Evolutionary conservation across 1,139 yeast species (phyloP), one percentile per base, ranked within the genome.

Genomic region (Suhomyces ambrosiae): DNA sequence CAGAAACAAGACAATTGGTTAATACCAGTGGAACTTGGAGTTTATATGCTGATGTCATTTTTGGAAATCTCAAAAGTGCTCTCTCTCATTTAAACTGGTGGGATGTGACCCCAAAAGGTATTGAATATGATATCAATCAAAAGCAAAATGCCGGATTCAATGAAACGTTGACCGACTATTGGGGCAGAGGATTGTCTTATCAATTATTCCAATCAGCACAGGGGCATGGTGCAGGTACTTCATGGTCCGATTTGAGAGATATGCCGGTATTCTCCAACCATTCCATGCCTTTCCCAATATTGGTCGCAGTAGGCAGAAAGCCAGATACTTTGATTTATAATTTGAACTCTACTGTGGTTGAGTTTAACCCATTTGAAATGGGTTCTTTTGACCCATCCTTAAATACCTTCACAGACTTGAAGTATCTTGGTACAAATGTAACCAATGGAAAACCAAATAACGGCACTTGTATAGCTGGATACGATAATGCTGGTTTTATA

Each of bases 401-500:
- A 36, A 65, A 67, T 43, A 48, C 69, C 1, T 68, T 68, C 43
- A 57, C 65, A 17, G 68, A 69, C 40, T 50, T 63, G 19, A 58
- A 58, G 44, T 69, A 68, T 37, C 46, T 69, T 42, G 72, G 72
- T 4, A 56, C 69, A 7, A 50, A 58, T 1, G 62, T 63, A 10
- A 47, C 47, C 27, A 60, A 64, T 40, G 74, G 74, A 4, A 40
- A 42, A 17, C 62, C 69, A 7, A 33, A 36, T 8, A 50, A 52
- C 30, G 36, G 35, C 9, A 50, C 49, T 12, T 86, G 95, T 63
- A 62, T 78, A 40, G 73, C 69, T 10, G 95, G 94, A 2, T 81
- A 74, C 46, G 95, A 86, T 58, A 86, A 86, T 55, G 83, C 86
- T 5, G 95, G 90, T 1, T 86, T 77, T 56, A 67, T 83, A 27